Evolutionary conservation across 1,139 yeast genomes (phyloP).

Genomic region (Cylindricascospora bacillispora): DNA sequence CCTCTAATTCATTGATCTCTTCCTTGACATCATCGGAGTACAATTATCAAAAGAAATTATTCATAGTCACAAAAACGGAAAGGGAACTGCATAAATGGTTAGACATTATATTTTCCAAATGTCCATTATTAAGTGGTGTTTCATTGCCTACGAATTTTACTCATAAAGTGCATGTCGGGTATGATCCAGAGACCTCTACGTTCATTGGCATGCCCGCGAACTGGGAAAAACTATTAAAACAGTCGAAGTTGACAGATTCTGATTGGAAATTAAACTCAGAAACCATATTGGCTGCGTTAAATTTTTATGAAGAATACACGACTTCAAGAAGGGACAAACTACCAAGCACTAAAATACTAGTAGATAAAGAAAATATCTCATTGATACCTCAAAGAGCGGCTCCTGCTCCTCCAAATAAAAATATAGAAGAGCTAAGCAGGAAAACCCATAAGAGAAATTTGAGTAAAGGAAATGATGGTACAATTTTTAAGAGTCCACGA

Average conservation of each 20-base stretch:
- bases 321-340: too few species aligned
- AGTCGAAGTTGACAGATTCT: slow-evolving; percentile 64
- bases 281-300: slow-evolving; percentile 84
- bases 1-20: neutral
- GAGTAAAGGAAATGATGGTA: slow-evolving; percentile 21
- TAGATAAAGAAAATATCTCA: slow-evolving; percentile 12
- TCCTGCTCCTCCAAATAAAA: neutral
- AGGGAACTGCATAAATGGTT: slow-evolving; percentile 81
- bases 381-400: slow-evolving; percentile 29
- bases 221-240: slow-evolving; percentile 60
- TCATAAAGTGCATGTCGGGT: slow-evolving; percentile 49
- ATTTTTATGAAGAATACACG: slow-evolving; percentile 47
- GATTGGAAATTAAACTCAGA: slow-evolving; percentile 74
- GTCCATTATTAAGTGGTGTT: slow-evolving; percentile 66
- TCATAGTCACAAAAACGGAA: slow-evolving; percentile 61
- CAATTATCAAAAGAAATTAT: slow-evolving; percentile 37
- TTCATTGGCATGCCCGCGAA: slow-evolving; percentile 66
- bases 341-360: too few species aligned
- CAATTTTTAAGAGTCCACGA: slow-evolving; percentile 2
- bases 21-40: slow-evolving; percentile 1
- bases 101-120: slow-evolving; percentile 74
- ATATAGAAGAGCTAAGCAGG: neutral
- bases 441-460: neutral
- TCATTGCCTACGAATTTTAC: slow-evolving; percentile 65
- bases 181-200: slow-evolving; percentile 54